Percentiles rank a stretch among this genome's conserved stretches.
These are phyloP conservation scores for Eremothecium cymbalariae DNA, from an alignment of 1,139 yeast species.

Conservation along the genomic window DNA sequence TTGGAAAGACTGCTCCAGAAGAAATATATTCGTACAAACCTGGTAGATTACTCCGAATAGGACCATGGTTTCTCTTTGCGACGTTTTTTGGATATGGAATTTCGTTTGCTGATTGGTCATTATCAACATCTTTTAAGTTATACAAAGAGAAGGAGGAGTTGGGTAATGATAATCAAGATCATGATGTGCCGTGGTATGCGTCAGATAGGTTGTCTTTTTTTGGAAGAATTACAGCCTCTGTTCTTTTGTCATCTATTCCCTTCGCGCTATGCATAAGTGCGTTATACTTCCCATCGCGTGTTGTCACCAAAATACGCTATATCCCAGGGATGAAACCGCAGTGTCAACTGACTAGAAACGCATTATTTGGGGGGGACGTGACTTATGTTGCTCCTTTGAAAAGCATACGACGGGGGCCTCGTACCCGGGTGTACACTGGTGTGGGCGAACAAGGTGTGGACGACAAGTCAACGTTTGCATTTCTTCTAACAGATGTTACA, in stretches of 20 bases:
- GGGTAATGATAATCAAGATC: conserved; percentile 9
- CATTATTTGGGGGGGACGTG: conserved; percentile 19
- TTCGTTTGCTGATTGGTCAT: conserved; percentile 27
- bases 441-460: conserved; percentile 29
- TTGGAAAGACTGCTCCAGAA: conserved; percentile 18
- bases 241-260: conserved; percentile 24
- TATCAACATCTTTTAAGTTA: conserved; percentile 19
- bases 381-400: conserved; percentile 14
- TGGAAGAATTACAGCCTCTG: conserved; percentile 21
- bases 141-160: conserved; percentile 14
- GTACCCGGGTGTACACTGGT: conserved; percentile 26
- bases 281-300: conserved; percentile 22
- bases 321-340: conserved; percentile 19
- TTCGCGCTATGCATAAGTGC: conserved; percentile 24
- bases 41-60: conserved; percentile 18
- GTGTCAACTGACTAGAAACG: conserved; percentile 21
- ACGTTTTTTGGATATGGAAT: conserved; percentile 26
- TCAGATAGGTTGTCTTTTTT: conserved; percentile 13
- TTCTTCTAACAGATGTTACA: conserved; percentile 20
- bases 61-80: conserved; percentile 23
- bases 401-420: conserved; percentile 16
- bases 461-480: conserved; percentile 25
- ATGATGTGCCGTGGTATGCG: conserved; percentile 7
- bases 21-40: conserved; percentile 22
- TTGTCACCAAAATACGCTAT: conserved; percentile 24